Conservation (phyloP, 176 grass and related monocot species). For the Carex scoparia region DNA sequence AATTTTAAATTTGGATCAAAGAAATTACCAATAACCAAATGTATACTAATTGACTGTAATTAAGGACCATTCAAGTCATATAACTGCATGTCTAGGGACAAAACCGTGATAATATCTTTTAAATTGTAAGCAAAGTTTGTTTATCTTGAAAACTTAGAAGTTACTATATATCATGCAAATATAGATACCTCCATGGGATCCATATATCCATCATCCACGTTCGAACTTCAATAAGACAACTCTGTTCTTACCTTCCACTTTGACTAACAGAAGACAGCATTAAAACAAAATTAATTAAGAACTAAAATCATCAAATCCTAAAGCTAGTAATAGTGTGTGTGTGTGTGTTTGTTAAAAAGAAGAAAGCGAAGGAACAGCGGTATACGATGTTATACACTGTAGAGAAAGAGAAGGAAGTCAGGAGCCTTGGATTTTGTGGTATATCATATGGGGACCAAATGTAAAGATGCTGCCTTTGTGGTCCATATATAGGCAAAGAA, state of each 20-base stretch:
- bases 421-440: neutral
- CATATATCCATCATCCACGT: neutral
- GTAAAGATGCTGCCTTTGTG: constrained; percentile 6
- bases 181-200: neutral
- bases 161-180: neutral
- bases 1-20: neutral
- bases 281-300: neutral
- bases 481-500: neutral
- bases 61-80: too few species aligned
- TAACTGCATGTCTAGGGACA: too few species aligned
- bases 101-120: neutral
- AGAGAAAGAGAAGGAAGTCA: neutral
- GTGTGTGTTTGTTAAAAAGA: neutral
- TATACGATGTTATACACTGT: neutral
- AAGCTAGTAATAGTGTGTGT: neutral
- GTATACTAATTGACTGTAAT: neutral
- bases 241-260: neutral
- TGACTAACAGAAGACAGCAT: neutral
- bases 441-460: constrained; percentile 3
- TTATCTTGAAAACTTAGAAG: neutral
- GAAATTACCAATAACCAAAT: neutral
- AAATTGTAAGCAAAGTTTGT: neutral
- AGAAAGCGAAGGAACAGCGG: neutral
- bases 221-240: neutral
- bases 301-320: neutral